Evolutionary conservation across 2,329 filamentous ascomycete species (phyloP).

Genomic region (Tolypocladium inflatum): DNA sequence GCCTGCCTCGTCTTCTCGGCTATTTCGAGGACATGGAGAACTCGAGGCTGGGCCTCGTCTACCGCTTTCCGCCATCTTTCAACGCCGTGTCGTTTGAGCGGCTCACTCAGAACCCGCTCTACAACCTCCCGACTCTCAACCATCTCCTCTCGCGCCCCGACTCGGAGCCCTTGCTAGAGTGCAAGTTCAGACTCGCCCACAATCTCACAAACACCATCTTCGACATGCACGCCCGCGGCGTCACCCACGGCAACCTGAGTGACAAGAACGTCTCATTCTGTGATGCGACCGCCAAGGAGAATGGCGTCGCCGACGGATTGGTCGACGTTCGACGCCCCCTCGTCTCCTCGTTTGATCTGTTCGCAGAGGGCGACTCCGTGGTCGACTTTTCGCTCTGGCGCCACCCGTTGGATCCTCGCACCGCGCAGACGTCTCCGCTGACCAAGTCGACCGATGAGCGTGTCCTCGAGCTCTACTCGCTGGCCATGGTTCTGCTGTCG

Average conservation of each 20-base stretch:
- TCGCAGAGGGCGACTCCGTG: conserved; percentile 26
- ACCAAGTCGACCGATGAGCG: conserved; percentile 43
- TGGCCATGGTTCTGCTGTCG: conserved; percentile 64
- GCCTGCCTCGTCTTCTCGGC: conserved; percentile 51
- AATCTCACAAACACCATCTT: conserved; percentile 66
- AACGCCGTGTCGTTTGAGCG: conserved; percentile 45
- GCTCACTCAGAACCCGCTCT: conserved; percentile 37
- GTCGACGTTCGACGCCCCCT: conserved; percentile 60
- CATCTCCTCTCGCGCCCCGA: conserved; percentile 42
- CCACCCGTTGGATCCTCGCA: conserved; percentile 55
- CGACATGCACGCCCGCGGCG: conserved; percentile 59
- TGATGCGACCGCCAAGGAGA: conserved; percentile 31
- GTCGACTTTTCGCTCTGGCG: conserved; percentile 27
- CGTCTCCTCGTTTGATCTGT: conserved; percentile 66
- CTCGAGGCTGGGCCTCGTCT: conserved; percentile 65
- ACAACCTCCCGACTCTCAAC: conserved; percentile 42
- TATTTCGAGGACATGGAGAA: conserved; percentile 68
- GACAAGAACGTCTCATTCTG: conserved; percentile 61
- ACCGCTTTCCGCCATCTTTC: conserved; percentile 60
- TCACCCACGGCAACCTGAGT: conserved; percentile 62
- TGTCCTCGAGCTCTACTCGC: conserved; percentile 59
- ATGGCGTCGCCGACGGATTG: conserved; percentile 31
- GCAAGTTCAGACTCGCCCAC: conserved; percentile 65
- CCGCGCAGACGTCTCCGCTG: conserved; percentile 37
- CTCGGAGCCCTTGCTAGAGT: conserved; percentile 60